These are phyloP conservation scores for Sergeia podlipaevii DNA, from an alignment of 208 protist genomes.

Conservation along the genomic window DNA sequence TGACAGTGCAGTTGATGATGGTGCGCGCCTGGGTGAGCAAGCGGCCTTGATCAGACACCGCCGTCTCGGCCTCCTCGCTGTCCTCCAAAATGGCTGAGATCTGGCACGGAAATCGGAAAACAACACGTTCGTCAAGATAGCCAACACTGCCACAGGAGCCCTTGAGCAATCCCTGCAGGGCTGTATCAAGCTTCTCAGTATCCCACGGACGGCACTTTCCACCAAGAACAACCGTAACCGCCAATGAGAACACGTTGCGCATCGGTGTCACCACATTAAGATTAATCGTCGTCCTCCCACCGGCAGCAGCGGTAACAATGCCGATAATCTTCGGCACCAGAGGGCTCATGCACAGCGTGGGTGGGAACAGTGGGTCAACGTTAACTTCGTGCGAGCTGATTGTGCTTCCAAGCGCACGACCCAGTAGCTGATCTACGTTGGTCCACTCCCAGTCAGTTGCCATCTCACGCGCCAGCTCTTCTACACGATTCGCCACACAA, in stretches of 20 bases:
- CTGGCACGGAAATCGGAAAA: slow-evolving; percentile 81
- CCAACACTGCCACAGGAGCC: slow-evolving; percentile 52
- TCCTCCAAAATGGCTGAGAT: slow-evolving; percentile 74
- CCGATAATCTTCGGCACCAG: slow-evolving; percentile 57
- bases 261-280: slow-evolving; percentile 60
- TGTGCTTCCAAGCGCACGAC: slow-evolving; percentile 46
- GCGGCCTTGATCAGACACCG: slow-evolving; percentile 12
- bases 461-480: slow-evolving; percentile 72
- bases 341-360: slow-evolving; percentile 74
- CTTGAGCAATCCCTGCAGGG: slow-evolving; percentile 36
- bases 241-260: slow-evolving; percentile 58
- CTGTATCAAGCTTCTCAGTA: slow-evolving; percentile 22
- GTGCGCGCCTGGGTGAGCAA: slow-evolving; percentile 64
- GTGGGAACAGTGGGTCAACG: slow-evolving; percentile 69
- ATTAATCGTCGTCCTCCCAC: slow-evolving; percentile 34
- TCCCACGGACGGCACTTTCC: slow-evolving; percentile 29
- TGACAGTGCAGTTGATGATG: slow-evolving; percentile 86
- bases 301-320: slow-evolving; percentile 23
- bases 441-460: slow-evolving; percentile 89
- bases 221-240: slow-evolving; percentile 38
- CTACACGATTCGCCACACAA: slow-evolving; percentile 43
- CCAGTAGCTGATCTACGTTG: slow-evolving; percentile 75
- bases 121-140: slow-evolving; percentile 28
- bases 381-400: slow-evolving; percentile 27
- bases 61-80: slow-evolving; percentile 26